Evolutionary conservation across 768 basidiomycete species (phyloP), one percentile per base, ranked within the genome.

Genomic region (Leccinellum rugosiceps): DNA sequence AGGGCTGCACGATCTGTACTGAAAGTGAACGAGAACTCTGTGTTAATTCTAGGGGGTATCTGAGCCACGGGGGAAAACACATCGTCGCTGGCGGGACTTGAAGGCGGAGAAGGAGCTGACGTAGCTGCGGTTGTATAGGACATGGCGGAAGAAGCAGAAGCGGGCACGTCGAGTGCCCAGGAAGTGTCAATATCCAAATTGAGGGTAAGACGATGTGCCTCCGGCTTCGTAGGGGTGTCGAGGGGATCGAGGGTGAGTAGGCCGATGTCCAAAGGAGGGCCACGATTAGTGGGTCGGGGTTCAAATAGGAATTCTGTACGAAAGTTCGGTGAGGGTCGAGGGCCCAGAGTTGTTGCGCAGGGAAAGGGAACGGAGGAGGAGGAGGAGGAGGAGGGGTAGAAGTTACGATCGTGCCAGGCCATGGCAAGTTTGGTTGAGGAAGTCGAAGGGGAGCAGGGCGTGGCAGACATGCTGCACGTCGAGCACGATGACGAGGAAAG

Each of bases 381-480:
- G 23, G 59, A 58, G 35, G 11, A 3, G 19, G n/a, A 41, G n/a
- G 63, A 58, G 23, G 60, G 47, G 45, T 8, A 30, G 35, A 44
- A 8, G 4, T 10, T 3, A 17, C 35, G 51, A 15, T 28, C 26
- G 26, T 28, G 25, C 25, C 15, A 17, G 13, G 25, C 3, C 46
- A 26, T 47, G 2, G 21, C n/a, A 43, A 19, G 21, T 44, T 13
- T 38, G 9, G 45, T 13, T 13, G 44, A 23, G 44, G 43, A 44
- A 44, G 2, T 58, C 61, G 61, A 69, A 55, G 66, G 66, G 65
- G 68, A 64, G 1, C 56, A 58, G 9, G 45, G 68, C 68, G 67
- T 70, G 69, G 69, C 30, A 56, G 63, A 71, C 69, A 70, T 69
- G 68, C 65, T 65, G 67, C 67, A 69, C 61, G 56, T 47, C 61